phyloP scores from a whole-genome alignment of 2,329 filamentous ascomycete genomes.

The Colletotrichum trifolii region DNA sequence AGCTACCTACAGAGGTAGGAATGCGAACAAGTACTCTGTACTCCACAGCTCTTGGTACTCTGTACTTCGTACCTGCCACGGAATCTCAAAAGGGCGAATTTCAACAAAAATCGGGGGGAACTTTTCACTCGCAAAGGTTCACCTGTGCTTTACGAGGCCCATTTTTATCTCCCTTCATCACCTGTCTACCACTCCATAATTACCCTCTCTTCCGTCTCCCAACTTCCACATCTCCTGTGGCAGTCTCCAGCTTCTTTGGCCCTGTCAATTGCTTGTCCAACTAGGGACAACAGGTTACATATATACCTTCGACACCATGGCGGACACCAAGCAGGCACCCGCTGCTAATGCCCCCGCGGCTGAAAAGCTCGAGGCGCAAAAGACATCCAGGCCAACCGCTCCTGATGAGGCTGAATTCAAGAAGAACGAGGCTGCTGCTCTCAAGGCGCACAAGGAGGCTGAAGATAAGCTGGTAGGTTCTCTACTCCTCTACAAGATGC shows the following conservation, averaged over 20 bases:
- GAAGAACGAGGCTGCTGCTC: slow-evolving; percentile 79
- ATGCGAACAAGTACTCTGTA: too few relatives aligned
- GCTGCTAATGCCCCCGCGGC: slow-evolving; percentile 51
- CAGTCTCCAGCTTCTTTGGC: slow-evolving; percentile 15
- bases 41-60: too few relatives aligned
- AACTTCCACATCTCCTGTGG: slow-evolving; percentile 13
- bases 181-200: slow-evolving; percentile 23
- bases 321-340: slow-evolving; percentile 60
- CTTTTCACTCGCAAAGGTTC: slow-evolving; percentile 30
- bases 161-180: slow-evolving; percentile 20
- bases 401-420: slow-evolving; percentile 90
- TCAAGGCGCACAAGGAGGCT: slow-evolving; percentile 85
- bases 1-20: slow-evolving; percentile 19
- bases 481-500: background rate
- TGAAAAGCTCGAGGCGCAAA: slow-evolving; percentile 55
- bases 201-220: slow-evolving; percentile 31
- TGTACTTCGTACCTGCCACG: slow-evolving; percentile 26
- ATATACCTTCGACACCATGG: slow-evolving; percentile 51
- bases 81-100: slow-evolving; percentile 37
- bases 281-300: slow-evolving; percentile 10
- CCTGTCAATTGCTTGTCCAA: slow-evolving; percentile 30
- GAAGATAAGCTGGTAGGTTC: slow-evolving; percentile 68
- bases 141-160: slow-evolving; percentile 19
- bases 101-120: slow-evolving; percentile 37
- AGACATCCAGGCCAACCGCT: slow-evolving; percentile 75